phyloP scores from a whole-genome alignment of 2,329 filamentous ascomycete genomes.

The Aspergillus ochraceoroseus region DNA sequence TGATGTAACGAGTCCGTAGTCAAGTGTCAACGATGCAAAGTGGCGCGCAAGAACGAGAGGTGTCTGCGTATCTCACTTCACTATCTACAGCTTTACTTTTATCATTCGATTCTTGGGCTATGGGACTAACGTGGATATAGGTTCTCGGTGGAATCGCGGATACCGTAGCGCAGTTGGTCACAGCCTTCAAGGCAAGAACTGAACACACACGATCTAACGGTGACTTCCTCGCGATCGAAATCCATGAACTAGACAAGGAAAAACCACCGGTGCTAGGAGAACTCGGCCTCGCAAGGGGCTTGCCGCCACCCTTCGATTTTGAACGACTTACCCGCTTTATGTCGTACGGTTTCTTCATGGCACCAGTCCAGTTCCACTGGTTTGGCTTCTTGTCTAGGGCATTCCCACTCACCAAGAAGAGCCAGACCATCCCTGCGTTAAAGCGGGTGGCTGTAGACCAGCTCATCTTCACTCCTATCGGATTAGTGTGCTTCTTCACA shows the following conservation, averaged over 20 bases:
- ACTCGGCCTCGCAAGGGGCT: constrained; percentile 57
- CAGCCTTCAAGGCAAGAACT: constrained; percentile 62
- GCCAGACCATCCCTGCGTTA: constrained; percentile 69
- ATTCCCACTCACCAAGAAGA: constrained; percentile 78
- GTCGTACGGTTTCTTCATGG: constrained; percentile 95
- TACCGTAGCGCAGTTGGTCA: constrained; percentile 90
- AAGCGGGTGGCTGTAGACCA: constrained; percentile 93
- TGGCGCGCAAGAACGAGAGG: too few relatives aligned
- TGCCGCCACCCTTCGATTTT: constrained; percentile 87
- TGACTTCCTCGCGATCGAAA: constrained; percentile 76
- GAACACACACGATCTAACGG: constrained; percentile 56
- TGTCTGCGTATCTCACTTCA: too few relatives aligned
- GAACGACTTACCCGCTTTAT: constrained; percentile 92
- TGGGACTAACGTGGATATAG: constrained; percentile 34
- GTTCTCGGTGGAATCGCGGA: constrained; percentile 91
- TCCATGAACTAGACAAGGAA: constrained; percentile 79
- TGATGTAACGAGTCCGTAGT: too few relatives aligned
- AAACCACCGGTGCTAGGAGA: constrained; percentile 63
- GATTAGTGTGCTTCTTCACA: constrained; percentile 83
- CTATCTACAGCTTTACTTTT: too few relatives aligned
- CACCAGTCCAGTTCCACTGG: constrained; percentile 92
- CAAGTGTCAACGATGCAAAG: too few relatives aligned
- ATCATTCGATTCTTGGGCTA: too few relatives aligned
- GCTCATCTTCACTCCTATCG: constrained; percentile 77
- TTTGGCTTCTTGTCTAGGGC: constrained; percentile 75